phyloP scores from a whole-genome alignment of 2,329 filamentous ascomycete genomes.

The Bipolaris gigantea region DNA sequence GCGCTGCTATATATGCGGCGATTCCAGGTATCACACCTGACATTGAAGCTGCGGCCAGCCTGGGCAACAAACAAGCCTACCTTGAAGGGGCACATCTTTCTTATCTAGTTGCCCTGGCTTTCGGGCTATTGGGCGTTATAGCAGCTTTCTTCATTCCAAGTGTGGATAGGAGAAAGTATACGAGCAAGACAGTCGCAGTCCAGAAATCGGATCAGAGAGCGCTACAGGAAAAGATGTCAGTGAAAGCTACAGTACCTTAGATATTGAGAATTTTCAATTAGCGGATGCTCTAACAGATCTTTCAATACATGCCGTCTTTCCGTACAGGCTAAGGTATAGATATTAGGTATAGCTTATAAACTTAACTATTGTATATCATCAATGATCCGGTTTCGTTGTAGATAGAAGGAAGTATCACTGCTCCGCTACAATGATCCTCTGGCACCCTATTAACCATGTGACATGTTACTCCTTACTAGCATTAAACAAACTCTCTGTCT shows the following conservation, averaged over 20 bases:
- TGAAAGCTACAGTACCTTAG: neutral
- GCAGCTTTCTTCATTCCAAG: conserved; percentile 32
- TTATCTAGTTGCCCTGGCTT: conserved; percentile 39
- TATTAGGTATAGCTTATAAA: too few species aligned
- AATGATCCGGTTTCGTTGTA: too few species aligned
- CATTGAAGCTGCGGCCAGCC: conserved; percentile 28
- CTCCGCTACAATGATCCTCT: neutral
- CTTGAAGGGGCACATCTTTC: conserved; percentile 28
- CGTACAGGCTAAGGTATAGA: too few species aligned
- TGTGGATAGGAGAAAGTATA: conserved; percentile 36
- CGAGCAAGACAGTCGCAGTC: conserved; percentile 31
- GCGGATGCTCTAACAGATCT: too few species aligned
- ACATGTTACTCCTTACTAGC: neutral
- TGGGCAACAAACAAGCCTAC: conserved; percentile 36
- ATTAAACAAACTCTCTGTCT: neutral
- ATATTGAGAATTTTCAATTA: neutral
- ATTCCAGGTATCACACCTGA: conserved; percentile 36
- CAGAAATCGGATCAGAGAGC: conserved; percentile 29
- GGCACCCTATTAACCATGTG: neutral
- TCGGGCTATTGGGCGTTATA: conserved; percentile 32
- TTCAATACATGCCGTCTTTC: too few species aligned
- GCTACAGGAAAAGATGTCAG: conserved; percentile 26
- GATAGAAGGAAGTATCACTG: too few species aligned
- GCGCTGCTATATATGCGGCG: conserved; percentile 29
- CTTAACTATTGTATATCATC: too few species aligned